phyloP scores from a whole-genome alignment of 2,329 filamentous ascomycete species.

The Trichoderma atroviride region DNA sequence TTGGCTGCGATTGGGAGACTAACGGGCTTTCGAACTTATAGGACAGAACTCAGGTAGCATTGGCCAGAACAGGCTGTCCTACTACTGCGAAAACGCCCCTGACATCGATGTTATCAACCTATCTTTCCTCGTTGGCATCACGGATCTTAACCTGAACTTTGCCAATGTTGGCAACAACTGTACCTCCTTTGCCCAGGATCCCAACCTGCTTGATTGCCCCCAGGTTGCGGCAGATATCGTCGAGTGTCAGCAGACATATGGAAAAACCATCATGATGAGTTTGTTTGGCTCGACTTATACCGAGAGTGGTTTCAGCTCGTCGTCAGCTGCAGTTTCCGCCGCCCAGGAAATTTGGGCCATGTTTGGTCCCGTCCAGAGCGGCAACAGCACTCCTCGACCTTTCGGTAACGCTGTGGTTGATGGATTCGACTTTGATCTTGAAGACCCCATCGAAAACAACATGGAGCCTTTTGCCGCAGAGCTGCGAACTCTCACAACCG shows the following conservation, averaged over 20 bases:
- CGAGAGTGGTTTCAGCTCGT: conserved; percentile 65
- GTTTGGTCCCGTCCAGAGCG: conserved; percentile 61
- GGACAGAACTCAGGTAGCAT: conserved; percentile 63
- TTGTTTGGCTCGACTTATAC: conserved; percentile 67
- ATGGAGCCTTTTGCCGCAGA: conserved; percentile 62
- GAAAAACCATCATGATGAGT: conserved; percentile 72
- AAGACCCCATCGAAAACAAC: conserved; percentile 57
- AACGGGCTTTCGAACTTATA: conserved; percentile 26
- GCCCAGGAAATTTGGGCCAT: conserved; percentile 70
- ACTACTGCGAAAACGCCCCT: conserved; percentile 55
- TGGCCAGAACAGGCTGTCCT: conserved; percentile 56
- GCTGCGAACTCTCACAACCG: conserved; percentile 59
- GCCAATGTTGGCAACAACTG: conserved; percentile 65
- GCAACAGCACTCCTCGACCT: conserved; percentile 57
- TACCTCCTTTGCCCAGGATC: conserved; percentile 51
- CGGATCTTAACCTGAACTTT: conserved; percentile 61
- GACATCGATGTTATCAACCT: conserved; percentile 38
- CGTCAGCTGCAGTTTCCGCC: conserved; percentile 53
- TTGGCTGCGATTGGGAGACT: background rate
- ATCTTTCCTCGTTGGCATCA: conserved; percentile 63
- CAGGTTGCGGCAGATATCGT: conserved; percentile 61
- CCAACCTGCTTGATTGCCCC: conserved; percentile 59
- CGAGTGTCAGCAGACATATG: conserved; percentile 59
- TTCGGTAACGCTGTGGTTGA: conserved; percentile 69
- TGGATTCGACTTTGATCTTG: conserved; percentile 79